These are phyloP conservation scores for Fusarium irregulare DNA, from an alignment of 2,329 filamentous ascomycete genomes.

Conservation along the genomic window DNA sequence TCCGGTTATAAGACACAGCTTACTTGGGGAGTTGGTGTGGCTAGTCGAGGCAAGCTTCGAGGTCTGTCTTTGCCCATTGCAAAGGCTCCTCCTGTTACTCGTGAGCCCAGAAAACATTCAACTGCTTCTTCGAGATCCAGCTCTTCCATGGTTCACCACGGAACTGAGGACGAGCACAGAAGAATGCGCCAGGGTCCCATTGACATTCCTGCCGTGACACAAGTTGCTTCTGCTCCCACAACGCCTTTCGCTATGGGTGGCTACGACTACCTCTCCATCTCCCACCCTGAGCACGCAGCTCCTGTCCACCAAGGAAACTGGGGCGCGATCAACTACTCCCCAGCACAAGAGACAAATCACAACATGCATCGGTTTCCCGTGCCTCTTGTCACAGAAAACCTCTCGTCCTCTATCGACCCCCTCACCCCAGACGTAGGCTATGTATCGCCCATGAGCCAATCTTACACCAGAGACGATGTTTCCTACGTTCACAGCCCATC, in stretches of 20 bases:
- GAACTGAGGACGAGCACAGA: constrained; percentile 50
- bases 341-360: constrained; percentile 51
- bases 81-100: constrained; percentile 67
- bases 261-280: constrained; percentile 65
- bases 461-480: constrained; percentile 68
- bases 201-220: constrained; percentile 51
- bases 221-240: constrained; percentile 57
- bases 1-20: constrained; percentile 96
- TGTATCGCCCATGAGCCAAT: constrained; percentile 69
- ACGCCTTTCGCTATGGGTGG: constrained; percentile 52
- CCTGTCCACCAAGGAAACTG: constrained; percentile 57
- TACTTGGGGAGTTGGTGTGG: constrained; percentile 96
- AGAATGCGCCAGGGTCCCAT: constrained; percentile 50
- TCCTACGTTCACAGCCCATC: constrained; percentile 67
- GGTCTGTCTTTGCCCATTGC: constrained; percentile 82
- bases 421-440: constrained; percentile 71
- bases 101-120: constrained; percentile 61
- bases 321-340: constrained; percentile 61
- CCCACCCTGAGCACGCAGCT: constrained; percentile 58
- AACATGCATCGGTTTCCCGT: constrained; percentile 60
- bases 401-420: constrained; percentile 68
- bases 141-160: constrained; percentile 52
- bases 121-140: constrained; percentile 58
- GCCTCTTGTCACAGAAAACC: constrained; percentile 61
- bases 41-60: constrained; percentile 92